Conservation (phyloP, 2,329 filamentous ascomycete genomes). For the Onygenales sp. region DNA sequence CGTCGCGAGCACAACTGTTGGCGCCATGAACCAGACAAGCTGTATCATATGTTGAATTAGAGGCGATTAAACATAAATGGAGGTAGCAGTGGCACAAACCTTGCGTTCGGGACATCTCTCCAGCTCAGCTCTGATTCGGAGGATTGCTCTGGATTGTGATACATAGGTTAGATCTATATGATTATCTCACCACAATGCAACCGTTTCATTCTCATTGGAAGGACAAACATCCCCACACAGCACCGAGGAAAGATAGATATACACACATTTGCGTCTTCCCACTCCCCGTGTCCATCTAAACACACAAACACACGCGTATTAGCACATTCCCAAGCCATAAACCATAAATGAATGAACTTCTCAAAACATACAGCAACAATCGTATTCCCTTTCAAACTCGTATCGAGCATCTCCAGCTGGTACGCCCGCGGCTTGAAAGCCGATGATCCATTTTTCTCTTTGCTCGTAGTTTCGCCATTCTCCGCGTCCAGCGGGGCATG, state of each 20-base stretch:
- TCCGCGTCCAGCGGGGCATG: background rate
- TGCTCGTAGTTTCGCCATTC: background rate
- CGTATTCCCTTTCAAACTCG: slow-evolving; percentile 58
- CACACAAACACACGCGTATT: background rate
- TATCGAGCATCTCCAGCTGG: slow-evolving; percentile 66
- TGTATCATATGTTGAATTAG: slow-evolving; percentile 8
- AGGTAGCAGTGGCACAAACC: slow-evolving; percentile 32
- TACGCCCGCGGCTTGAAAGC: slow-evolving; percentile 44
- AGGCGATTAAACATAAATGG: slow-evolving; percentile 9
- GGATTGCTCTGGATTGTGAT: slow-evolving; percentile 45
- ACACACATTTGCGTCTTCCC: slow-evolving; percentile 69
- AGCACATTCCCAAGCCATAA: background rate
- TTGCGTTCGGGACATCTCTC: slow-evolving; percentile 45
- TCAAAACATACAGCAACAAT: slow-evolving; percentile 52
- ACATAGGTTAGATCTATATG: background rate
- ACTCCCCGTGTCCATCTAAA: slow-evolving; percentile 68
- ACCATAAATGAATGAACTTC: slow-evolving; percentile 7
- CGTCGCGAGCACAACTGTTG: slow-evolving; percentile 56
- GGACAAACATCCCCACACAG: background rate
- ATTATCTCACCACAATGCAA: background rate
- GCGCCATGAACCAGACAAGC: slow-evolving; percentile 62
- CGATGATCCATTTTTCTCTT: background rate
- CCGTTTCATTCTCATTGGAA: background rate
- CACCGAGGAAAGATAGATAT: background rate
- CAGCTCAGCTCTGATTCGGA: slow-evolving; percentile 58